Evolutionary conservation across 2,329 filamentous ascomycete genomes (phyloP), one percentile per base, ranked within the genome.

Genomic region (Paecilomyces fulvus): DNA sequence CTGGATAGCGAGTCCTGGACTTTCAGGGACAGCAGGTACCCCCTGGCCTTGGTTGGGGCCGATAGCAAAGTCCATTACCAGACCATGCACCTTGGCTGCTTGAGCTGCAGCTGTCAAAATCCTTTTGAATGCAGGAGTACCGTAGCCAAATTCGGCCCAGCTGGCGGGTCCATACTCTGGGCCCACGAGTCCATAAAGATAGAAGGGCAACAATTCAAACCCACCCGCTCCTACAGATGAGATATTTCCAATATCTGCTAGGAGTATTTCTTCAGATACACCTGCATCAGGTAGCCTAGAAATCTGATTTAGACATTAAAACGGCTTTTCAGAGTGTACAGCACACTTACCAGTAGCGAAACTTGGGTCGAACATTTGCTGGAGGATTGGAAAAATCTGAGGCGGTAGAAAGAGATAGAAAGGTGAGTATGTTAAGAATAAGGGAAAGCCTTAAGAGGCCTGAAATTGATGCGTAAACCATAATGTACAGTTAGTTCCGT

Each of bases 21-120:
- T 61, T 0, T 59, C 55, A 0, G 63, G 59, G 0, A 37, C 11
- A n/a, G 73, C 69, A 0, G 77, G 78, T 2, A 79, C 75, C 12
- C 79, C 79, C 50, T 74, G 69, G 3, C 78, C 79, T 60, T 78
- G 74, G 57, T 77, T 78, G 0, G 78, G 73, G 0, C 78, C 78
- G 1, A 80, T 51, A 0, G 73, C 66, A 60, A 78, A 77, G 59
- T 81, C 78, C 61, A 81, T 70, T 3, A 73, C 55, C 9, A 79
- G 49, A 0, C 65, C 72, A 17, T 69, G 57, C 0, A 76, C 70
- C 14, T 70, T 64, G 10, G 65, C 60, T 1, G 74, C 71, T 54
- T 71, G 55, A n/a, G 33, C 33, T 14, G 33, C 33, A 10, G 33
- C 11, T n/a, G 12, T 37, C 3, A 37, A 37, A 3, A 37, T 14